phyloP scores from a whole-genome alignment of 306 rosid genomes.

The Lupinus albus region DNA sequence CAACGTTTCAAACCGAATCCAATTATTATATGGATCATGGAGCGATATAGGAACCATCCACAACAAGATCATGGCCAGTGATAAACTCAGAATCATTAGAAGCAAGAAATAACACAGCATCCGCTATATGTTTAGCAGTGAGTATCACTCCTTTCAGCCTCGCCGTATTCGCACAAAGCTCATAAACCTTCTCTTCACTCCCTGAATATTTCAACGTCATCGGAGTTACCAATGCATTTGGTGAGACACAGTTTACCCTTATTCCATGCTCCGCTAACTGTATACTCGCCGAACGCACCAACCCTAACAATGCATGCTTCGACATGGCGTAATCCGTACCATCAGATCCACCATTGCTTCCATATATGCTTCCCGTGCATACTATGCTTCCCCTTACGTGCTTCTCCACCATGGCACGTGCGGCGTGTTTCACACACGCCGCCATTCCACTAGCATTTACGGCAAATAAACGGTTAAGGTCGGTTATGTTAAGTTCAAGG shows the following conservation, averaged over 20 bases:
- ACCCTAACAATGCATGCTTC: constrained; percentile 68
- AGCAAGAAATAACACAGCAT: constrained; percentile 58
- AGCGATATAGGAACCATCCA: too few relatives aligned
- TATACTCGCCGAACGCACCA: constrained; percentile 50
- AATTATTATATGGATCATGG: too few relatives aligned
- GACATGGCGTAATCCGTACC: constrained; percentile 54
- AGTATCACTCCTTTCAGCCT: constrained; percentile 51
- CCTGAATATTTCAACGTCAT: constrained; percentile 30
- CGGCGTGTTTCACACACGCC: constrained; percentile 61
- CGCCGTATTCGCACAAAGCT: constrained; percentile 12
- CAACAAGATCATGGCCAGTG: constrained; percentile 51
- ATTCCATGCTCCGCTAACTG: constrained; percentile 51
- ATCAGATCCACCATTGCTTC: neutral
- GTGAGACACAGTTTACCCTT: constrained; percentile 65
- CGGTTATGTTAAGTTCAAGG: too few relatives aligned
- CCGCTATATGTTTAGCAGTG: constrained; percentile 46
- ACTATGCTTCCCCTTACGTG: constrained; percentile 58
- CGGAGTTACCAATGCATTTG: constrained; percentile 47
- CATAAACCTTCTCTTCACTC: constrained; percentile 15
- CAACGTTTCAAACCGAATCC: too few relatives aligned
- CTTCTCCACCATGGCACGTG: constrained; percentile 51
- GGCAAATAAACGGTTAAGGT: too few relatives aligned
- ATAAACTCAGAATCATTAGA: constrained; percentile 52
- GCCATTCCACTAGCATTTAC: too few relatives aligned
- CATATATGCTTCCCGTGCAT: constrained; percentile 59